Conservation (phyloP, 2,329 filamentous ascomycete species). For the Botryotinia narcissicola region DNA sequence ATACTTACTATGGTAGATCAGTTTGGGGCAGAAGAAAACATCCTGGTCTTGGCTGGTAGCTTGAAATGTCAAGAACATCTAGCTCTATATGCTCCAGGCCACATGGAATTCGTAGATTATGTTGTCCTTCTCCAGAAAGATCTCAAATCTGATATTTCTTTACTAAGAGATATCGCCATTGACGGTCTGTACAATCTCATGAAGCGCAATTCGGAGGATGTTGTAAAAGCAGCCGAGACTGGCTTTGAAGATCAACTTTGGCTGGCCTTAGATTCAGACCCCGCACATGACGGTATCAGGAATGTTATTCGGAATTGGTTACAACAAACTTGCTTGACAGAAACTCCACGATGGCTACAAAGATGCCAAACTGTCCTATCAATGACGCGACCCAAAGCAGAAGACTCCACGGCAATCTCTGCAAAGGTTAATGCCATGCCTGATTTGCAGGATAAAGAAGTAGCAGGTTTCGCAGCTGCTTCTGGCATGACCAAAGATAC, state of each 20-base stretch:
- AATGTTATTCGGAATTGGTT: constrained; percentile 93
- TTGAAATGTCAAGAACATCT: constrained; percentile 86
- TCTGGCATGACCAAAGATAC: constrained; percentile 59
- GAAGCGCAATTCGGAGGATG: constrained; percentile 84
- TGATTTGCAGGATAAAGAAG: constrained; percentile 95
- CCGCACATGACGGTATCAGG: constrained; percentile 74
- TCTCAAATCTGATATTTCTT: constrained; percentile 64
- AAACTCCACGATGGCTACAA: constrained; percentile 83
- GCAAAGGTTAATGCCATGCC: constrained; percentile 54
- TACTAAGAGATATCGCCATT: constrained; percentile 76
- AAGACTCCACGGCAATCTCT: constrained; percentile 47
- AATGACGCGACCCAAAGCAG: constrained; percentile 71
- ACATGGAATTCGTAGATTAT: constrained; percentile 81
- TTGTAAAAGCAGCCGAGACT: constrained; percentile 70
- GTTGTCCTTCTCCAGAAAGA: constrained; percentile 78
- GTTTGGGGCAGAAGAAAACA: constrained; percentile 73
- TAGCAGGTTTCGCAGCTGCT: constrained; percentile 87
- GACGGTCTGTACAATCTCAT: constrained; percentile 92
- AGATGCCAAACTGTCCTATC: constrained; percentile 86
- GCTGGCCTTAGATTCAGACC: constrained; percentile 77
- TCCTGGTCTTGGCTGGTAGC: constrained; percentile 70
- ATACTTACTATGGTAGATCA: constrained; percentile 83
- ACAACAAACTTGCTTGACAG: constrained; percentile 77
- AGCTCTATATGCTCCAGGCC: constrained; percentile 83
- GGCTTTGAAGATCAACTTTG: constrained; percentile 90